Base-by-base conservation (phyloP, 257 asterid genomes). In the Capsicum baccatum region DNA sequence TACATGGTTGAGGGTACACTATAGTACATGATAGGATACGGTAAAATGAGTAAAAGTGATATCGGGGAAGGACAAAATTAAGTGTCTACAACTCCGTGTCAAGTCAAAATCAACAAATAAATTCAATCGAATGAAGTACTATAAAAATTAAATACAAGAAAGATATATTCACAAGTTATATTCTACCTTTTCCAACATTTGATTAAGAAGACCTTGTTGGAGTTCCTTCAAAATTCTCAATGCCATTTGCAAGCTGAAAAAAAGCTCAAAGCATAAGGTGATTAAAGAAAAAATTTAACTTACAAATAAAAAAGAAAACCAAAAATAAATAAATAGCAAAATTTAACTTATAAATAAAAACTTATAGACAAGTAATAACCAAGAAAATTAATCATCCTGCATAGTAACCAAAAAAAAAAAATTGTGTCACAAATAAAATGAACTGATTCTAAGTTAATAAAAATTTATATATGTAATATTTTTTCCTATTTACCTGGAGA, bases 181-280 rank as follows among this genome's bases (percentile, higher is more conserved):
- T 73, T 6, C n/a, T 73, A 73, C 80, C 80, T 19, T 19, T 19
- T 73, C 19, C 60, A 73, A 73, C 80, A 73, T 73, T 71, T 71
- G 79, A 48, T 47, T 71, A 71, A 47, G 60, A 73, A 19, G 80
- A 19, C n/a, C 57, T 50, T n/a, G 60, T 73, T 73, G 80, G 19
- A 73, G 19, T 48, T 73, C 59, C 60, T 26, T 73, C 42, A 73
- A 73, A 73, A 73, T 73, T n/a, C 19, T 6, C 60, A 73, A 19
- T 73, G 80, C 44, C 80, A 73, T 73, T 67, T 11, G 79, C 12
- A 48, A 14, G n/a, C 42, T 52, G 52, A 8, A 68, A 68, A 69
- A 44, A 44, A 44, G 1, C 48, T 69, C 76, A 37, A 67, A 69
- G 12, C 59, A 73, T 11, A 21, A 55, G 3, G 59, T 48, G 60